Evolutionary conservation across 1,284 basidiomycete genomes (phyloP).

Genomic region (Ustilago bromivora): DNA sequence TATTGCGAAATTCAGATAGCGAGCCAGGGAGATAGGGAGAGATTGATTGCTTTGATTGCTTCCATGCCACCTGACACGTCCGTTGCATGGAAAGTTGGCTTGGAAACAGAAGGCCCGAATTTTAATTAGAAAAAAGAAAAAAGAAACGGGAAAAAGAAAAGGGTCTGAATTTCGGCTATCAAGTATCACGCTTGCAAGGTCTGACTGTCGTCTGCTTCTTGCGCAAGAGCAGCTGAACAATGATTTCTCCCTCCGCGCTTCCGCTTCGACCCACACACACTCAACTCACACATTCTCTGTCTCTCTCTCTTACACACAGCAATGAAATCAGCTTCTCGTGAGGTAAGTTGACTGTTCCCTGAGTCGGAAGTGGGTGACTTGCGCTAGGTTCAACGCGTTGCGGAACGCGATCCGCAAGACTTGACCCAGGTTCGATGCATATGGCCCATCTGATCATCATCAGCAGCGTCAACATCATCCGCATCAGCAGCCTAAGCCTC

Average conservation of each 20-base stretch:
- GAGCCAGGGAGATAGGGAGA: no score
- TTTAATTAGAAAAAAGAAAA: background rate
- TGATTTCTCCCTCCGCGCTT: background rate
- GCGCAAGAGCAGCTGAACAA: slow-evolving; percentile 1
- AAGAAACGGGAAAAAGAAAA: background rate
- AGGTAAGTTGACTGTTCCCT: background rate
- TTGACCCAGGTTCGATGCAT: slow-evolving; percentile 17
- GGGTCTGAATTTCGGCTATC: background rate
- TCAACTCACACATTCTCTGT: no score
- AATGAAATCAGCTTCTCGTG: background rate
- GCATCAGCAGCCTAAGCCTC: background rate
- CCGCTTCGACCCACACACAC: background rate
- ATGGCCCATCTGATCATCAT: slow-evolving; percentile 10
- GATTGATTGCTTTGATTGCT: no score
- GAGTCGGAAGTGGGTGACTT: background rate
- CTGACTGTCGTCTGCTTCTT: background rate
- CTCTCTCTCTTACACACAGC: background rate
- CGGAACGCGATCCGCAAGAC: slow-evolving; percentile 17
- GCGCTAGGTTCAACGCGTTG: background rate
- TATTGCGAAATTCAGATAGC: no score
- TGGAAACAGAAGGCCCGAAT: no score
- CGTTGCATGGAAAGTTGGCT: background rate
- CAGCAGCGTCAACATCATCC: background rate
- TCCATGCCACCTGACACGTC: background rate
- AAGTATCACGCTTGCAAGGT: slow-evolving; percentile 6